Base-by-base conservation (phyloP, 768 basidiomycete genomes). In the Mrakia hoshinonis region DNA sequence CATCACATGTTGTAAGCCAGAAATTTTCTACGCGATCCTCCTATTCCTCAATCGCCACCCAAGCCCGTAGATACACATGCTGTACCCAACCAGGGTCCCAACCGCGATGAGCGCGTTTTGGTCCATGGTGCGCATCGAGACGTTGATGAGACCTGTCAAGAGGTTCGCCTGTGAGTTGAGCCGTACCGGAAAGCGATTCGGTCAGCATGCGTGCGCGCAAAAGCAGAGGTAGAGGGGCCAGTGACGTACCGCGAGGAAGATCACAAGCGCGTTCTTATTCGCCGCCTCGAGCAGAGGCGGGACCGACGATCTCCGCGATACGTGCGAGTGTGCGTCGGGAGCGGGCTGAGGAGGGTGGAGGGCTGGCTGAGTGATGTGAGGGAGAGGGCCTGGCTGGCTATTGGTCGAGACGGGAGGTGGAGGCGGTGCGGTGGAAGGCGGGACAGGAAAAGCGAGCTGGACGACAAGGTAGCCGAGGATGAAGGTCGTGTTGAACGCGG, bases 401-500 rank as follows among this genome's bases (percentile, higher is more conserved):
- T 34, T 22, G 31, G 36, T 7, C 58, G 74, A 34, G 31, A 64
- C 22, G 26, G 74, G 34, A 22, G 29, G 61, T 65, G 51, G 31
- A 29, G 69, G 46, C 4, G 64, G 20, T 22, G 62, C 52, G 31
- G 73, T 24, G 3, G 55, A 39, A 31, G 15, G 81, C 78, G 3
- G 86, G 84, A 78, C 85, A 88, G 79, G 91, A 22, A 60, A 89
- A 51, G 80, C 75, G 68, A 89, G 83, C 75, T 97, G 91, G 52
- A 96, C 80, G 29, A 87, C 73, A 51, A 93, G 82, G 80, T 96
- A 95, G 15, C 85, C 86, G 6, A 92, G 83, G 20, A 97, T 81
- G 81, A 92, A 92, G 3, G 87, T 84, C 0, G 88, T 87, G 78
- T 97, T 98, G 85, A 86, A 95, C 12, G 91, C 92, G 0, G 86